phyloP scores from a whole-genome alignment of 2,329 filamentous ascomycete genomes.

The Celoporthe dispersa region DNA sequence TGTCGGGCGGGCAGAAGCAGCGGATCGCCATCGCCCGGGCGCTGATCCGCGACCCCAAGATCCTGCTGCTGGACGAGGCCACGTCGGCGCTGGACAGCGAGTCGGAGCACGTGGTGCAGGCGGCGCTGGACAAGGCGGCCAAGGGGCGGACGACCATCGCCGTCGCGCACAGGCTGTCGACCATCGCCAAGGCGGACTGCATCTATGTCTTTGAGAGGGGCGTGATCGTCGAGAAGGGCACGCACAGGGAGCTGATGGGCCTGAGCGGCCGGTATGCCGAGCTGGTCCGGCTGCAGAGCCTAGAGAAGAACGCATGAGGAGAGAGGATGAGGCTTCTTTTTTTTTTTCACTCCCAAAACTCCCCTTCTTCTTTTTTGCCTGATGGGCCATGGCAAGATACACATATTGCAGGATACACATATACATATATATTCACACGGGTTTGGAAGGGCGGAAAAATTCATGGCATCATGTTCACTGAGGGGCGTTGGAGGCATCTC shows the following conservation, averaged over 20 bases:
- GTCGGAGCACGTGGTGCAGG: conserved; percentile 80
- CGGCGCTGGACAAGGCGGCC: conserved; percentile 78
- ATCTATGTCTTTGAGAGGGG: conserved; percentile 98
- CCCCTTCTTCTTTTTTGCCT: no score
- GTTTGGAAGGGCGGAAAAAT: no score
- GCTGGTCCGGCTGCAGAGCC: conserved; percentile 78
- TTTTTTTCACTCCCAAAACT: no score
- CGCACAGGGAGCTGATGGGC: conserved; percentile 73
- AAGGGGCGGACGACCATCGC: conserved; percentile 90
- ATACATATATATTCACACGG: neutral
- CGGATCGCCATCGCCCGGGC: conserved; percentile 92
- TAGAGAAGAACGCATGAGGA: conserved; percentile 56
- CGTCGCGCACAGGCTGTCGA: conserved; percentile 88
- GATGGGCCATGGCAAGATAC: no score
- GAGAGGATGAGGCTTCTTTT: no score
- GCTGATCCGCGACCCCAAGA: conserved; percentile 85
- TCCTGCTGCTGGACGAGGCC: conserved; percentile 78
- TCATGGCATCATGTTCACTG: no score
- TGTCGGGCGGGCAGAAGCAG: conserved; percentile 93
- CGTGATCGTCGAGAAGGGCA: conserved; percentile 81
- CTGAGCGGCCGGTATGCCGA: conserved; percentile 76
- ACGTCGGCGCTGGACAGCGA: conserved; percentile 78
- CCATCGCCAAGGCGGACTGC: conserved; percentile 91
- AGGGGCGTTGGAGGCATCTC: no score
- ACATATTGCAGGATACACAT: no score